A percentile compares a stretch with the other conserved stretches of the same genome.
phyloP scores from a whole-genome alignment of 2,329 filamentous ascomycete genomes.

The Verticillium tricorpus region DNA sequence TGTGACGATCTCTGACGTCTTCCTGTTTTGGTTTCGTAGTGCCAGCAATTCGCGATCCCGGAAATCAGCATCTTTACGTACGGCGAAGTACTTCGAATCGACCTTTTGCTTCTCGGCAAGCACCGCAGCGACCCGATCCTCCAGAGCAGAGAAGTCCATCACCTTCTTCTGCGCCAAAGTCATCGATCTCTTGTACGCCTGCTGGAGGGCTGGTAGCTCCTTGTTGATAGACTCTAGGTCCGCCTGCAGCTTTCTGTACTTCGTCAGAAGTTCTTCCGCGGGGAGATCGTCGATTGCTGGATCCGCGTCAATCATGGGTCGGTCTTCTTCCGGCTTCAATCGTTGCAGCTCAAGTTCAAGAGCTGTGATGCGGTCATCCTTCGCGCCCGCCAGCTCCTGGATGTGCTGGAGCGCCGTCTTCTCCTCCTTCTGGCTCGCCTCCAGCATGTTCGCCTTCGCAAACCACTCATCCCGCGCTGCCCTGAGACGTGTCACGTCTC shows the following conservation, averaged over 20 bases:
- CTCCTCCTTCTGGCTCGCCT: conserved; percentile 74
- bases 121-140: conserved; percentile 72
- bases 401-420: conserved; percentile 65
- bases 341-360: conserved; percentile 80
- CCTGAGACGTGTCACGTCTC: conserved; percentile 80
- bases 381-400: conserved; percentile 73
- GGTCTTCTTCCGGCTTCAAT: conserved; percentile 47
- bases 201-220: conserved; percentile 84
- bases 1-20: conserved; percentile 89
- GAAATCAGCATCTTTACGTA: conserved; percentile 89
- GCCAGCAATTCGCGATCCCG: conserved; percentile 75
- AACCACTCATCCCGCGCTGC: conserved; percentile 79
- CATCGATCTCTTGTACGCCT: conserved; percentile 86
- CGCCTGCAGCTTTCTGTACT: conserved; percentile 69
- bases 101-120: conserved; percentile 91
- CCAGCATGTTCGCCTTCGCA: conserved; percentile 76
- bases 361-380: conserved; percentile 74
- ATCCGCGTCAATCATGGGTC: conserved; percentile 37
- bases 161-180: conserved; percentile 83
- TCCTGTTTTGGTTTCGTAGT: conserved; percentile 76
- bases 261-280: conserved; percentile 67
- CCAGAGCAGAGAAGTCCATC: conserved; percentile 66
- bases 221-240: conserved; percentile 81
- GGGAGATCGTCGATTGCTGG: conserved; percentile 55
- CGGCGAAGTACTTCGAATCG: conserved; percentile 96